Evolutionary conservation across 495 filamentous ascomycete genomes (phyloP), one percentile per base, ranked within the genome.

Genomic region (Rhypophila decipiens): DNA sequence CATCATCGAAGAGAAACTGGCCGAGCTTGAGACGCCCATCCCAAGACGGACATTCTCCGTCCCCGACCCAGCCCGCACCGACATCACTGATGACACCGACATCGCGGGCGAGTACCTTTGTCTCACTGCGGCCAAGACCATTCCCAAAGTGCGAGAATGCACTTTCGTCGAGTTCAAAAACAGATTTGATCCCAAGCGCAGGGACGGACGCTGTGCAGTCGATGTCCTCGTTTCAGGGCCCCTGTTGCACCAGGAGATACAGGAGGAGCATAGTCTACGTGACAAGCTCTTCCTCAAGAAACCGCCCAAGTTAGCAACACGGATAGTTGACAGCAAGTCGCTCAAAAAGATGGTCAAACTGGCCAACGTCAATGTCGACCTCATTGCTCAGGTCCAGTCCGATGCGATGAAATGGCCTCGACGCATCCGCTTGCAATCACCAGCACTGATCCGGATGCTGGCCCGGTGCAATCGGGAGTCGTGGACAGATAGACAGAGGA

Each of bases 391-490:
- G 5, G 20, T 42, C 27, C 60, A 68, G 46, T 21, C 35, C 21
- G 50, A 56, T 31, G 27, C 7, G 7, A 55, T 57, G 22, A 64
- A 49, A 9, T 66, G 64, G 49, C 53, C 63, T 12, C 51, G 55
- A n/a, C 62, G 68, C n/a, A 51, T 71, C 39, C 64, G 68, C 5
- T 61, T 71, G 35, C 65, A 71, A 49, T 67, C 66, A 1, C 68
- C 66, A 38, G 54, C 58, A 15, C 27, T 70, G 8, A 53, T 70
- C 0, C 57, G 56, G 9, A 63, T 65, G 21, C 50, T 64, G 11
- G 62, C 61, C 17, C 57, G 57, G 24, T 55, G 58, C 36, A 60
- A 54, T 15, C 49, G 58, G 36, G 50, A 61, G 44, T 46, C 49
- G 21, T 65, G 61, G 19, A 60, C 55, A 13, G 34, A 48, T 40